A percentile compares a stretch with the other conserved stretches of the same genome.
Conservation (phyloP, 2,329 filamentous ascomycete species). For the Colletotrichum sp. region DNA sequence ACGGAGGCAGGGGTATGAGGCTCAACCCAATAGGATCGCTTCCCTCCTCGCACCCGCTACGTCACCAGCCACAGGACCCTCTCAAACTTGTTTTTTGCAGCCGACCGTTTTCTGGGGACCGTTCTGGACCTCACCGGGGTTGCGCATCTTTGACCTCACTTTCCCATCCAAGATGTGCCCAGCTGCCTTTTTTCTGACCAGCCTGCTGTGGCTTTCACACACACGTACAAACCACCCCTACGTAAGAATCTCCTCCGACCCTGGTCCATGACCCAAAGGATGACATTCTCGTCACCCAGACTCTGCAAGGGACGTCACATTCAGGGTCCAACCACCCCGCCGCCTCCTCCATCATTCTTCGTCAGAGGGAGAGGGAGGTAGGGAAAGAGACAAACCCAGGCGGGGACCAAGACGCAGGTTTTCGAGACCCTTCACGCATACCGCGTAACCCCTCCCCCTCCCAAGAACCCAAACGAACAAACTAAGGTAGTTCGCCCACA, state of each 20-base stretch:
- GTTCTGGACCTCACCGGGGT: not conserved
- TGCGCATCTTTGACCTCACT: not conserved
- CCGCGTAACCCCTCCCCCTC: not conserved
- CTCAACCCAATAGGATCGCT: conserved; percentile 5
- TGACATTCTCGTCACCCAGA: not conserved
- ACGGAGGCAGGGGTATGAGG: conserved; percentile 11
- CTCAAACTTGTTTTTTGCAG: conserved; percentile 14
- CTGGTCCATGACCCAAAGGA: not conserved
- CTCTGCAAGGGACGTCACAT: conserved; percentile 16
- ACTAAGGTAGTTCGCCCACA: not conserved
- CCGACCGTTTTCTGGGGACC: not conserved
- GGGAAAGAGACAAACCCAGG: not conserved
- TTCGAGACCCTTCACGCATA: conserved; percentile 19
- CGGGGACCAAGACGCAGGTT: conserved; percentile 10
- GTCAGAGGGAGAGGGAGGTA: not conserved
- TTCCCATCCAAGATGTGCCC: not conserved
- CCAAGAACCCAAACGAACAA: not conserved
- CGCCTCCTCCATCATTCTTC: not conserved
- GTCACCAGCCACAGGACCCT: conserved; percentile 22
- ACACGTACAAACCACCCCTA: not conserved
- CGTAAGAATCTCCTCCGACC: not conserved
- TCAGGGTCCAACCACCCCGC: not conserved
- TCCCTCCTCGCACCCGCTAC: not conserved
- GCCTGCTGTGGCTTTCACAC: not conserved
- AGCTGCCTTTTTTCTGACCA: not conserved